phyloP scores from a whole-genome alignment of 805 yeast genomes.

The Saccharomycopsis sp. region DNA sequence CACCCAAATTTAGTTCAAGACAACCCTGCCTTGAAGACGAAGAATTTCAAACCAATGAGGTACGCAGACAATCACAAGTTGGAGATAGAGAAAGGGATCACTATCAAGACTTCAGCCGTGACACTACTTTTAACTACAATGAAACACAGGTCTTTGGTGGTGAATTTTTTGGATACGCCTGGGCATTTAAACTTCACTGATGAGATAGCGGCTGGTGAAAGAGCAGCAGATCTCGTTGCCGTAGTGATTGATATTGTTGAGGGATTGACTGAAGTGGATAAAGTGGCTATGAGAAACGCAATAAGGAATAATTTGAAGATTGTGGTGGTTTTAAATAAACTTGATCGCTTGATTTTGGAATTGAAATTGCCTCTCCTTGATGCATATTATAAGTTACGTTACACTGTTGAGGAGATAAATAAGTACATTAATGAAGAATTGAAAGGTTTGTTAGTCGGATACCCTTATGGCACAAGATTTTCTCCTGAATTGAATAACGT shows the following conservation, averaged over 20 bases:
- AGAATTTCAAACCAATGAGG: constrained; percentile 41
- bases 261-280: constrained; percentile 60
- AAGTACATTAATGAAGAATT: constrained; percentile 32
- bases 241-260: constrained; percentile 81
- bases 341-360: constrained; percentile 82
- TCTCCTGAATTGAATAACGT: constrained; percentile 66
- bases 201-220: constrained; percentile 54
- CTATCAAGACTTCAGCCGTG: constrained; percentile 58
- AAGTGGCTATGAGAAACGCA: constrained; percentile 44
- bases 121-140: constrained; percentile 51
- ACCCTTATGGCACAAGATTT: constrained; percentile 28
- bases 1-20: constrained; percentile 39
- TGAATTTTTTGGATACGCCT: constrained; percentile 78
- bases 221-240: constrained; percentile 57
- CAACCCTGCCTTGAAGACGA: constrained; percentile 23
- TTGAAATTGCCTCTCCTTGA: constrained; percentile 68
- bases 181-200: constrained; percentile 86
- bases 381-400: constrained; percentile 59
- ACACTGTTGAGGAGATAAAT: constrained; percentile 60
- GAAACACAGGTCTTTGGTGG: constrained; percentile 45
- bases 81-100: constrained; percentile 64
- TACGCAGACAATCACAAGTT: constrained; percentile 67
- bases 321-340: constrained; percentile 62
- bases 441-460: constrained; percentile 25
- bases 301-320: constrained; percentile 45